Base-by-base conservation (phyloP, 371 early-diverging fungal species). In the Batkoa obscura region DNA sequence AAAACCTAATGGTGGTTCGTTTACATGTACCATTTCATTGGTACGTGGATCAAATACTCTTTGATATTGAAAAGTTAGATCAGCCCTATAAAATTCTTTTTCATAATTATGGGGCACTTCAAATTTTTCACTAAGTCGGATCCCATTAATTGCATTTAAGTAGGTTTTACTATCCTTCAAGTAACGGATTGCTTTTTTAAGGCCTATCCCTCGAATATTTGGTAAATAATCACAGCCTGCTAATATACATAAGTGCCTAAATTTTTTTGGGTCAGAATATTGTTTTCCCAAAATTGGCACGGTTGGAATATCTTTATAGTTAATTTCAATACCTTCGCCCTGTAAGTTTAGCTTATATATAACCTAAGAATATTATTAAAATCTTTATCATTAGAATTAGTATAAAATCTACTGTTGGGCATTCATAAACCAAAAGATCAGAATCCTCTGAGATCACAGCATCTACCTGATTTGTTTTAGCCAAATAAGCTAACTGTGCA, bases 401-500 rank as follows among this genome's bases (percentile, higher is more conserved):
- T 23, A 23, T 23, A 23, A 23, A 23, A 23, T 23, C 23, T 23
- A 23, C 23, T 23, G 23, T 23, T 13, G 71, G 62, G 63, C 90
- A 90, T 0, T 97, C 99, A 78, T 89, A 99, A 2, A 86, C 89
- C 2, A 99, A 68, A 38, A 99, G 61, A 68, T 99, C 99, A 2
- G 94, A 93, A 67, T 99, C 99, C 71, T 98, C 98, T 0, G 99
- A 94, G 6, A 98, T 72, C 15, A 94, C 76, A 1, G 84, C 92
- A 32, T 78, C 68, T 9, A 89, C 86, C 13, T 80, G 50, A 9
- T 83, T 80, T 6, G 67, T 74, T 15, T 75, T 73, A 36, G 84
- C 72, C 15, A 99, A 67, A 63, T 79, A 95, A 0, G 88, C 83
- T 38, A 99, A 70, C 65, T 99, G 99, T 0, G 99, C 92, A 69